phyloP scores from a whole-genome alignment of 345 rosid species.

The Diplotaxis tenuifolia region DNA sequence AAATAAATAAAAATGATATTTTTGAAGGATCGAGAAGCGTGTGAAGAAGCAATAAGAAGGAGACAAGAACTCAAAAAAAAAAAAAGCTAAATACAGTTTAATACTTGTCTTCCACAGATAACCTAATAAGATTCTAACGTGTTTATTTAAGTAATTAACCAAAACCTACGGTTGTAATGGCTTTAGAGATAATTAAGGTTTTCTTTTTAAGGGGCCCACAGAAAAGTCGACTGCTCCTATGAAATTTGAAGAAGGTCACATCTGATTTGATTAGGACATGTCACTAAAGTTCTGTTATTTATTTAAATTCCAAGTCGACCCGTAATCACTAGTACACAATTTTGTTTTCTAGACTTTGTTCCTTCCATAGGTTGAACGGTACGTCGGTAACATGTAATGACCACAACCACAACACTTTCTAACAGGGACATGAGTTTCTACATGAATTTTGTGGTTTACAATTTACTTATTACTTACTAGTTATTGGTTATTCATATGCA shows the following conservation, averaged over 20 bases:
- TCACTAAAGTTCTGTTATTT: not conserved
- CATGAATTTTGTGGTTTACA: slow-evolving; percentile 21
- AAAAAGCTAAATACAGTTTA: not conserved
- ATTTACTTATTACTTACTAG: slow-evolving; percentile 12
- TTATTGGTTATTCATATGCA: not conserved
- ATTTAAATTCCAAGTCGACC: slow-evolving; percentile 18
- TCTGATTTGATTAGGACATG: slow-evolving; percentile 17
- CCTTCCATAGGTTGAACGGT: slow-evolving; percentile 11
- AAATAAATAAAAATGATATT: not conserved
- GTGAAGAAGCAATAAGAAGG: not conserved
- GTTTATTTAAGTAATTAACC: not conserved
- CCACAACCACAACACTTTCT: slow-evolving; percentile 17
- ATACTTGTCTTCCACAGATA: slow-evolving; percentile 26
- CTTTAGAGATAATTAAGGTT: not conserved
- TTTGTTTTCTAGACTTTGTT: slow-evolving; percentile 9
- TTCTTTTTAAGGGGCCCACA: not conserved
- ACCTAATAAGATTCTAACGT: not conserved
- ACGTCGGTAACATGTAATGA: slow-evolving; percentile 27
- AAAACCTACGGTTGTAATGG: slow-evolving; percentile 4
- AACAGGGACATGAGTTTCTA: slow-evolving; percentile 11
- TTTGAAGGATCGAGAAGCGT: slow-evolving; percentile 28
- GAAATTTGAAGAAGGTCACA: slow-evolving; percentile 9
- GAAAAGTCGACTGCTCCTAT: slow-evolving; percentile 15
- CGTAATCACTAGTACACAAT: slow-evolving; percentile 2
- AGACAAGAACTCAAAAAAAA: slow-evolving; percentile 21